Base-by-base conservation (phyloP, 2,329 filamentous ascomycete species). In the Talaromyces albobiverticillius region DNA sequence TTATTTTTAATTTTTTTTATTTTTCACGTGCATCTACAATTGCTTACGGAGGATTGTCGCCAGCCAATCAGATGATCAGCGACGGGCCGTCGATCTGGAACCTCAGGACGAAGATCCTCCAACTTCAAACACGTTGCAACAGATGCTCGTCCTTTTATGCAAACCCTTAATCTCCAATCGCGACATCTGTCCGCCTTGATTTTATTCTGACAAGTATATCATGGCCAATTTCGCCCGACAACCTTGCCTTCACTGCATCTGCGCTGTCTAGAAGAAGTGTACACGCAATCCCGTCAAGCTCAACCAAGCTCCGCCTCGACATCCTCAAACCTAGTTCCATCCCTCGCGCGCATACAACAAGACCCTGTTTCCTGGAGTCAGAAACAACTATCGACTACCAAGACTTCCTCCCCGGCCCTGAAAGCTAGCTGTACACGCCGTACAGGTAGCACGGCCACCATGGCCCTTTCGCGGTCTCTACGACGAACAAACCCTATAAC, bases 401-500 rank as follows among this genome's bases (percentile, higher is more conserved):
- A 16, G 16, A 16, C 16, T 18, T 36, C 11, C 4, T 36, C n/a
- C 9, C n/a, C 18, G 20, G 41, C 8, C 10, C 11, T 23, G 41
- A 16, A 26, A 23, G 20, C 47, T 38, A 31, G 22, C 36, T 32
- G 7, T 20, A 50, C n/a, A n/a, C 31, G 5, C 9, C n/a, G 22
- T 29, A 53, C 31, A 46, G 31, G 20, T 23, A 47, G 42, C 31
- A 29, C 40, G 53, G 53, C 53, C 48, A 55, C 11, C 53, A 83
- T 85, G 82, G 80, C 79, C 64, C 73, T 80, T 62, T 68, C 79
- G 67, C 88, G 89, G 75, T 78, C 80, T 59, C 82, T 93, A 68
- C 89, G 89, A 76, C 88, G 88, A 76, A 84, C 87, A 69, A 94
- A 85, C 73, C 87, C 89, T 59, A 80, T 88, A 67, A 93, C 88